These are phyloP conservation scores for Haematococcus lacustris DNA, from an alignment of 139 green algal genomes.

Conservation along the genomic window DNA sequence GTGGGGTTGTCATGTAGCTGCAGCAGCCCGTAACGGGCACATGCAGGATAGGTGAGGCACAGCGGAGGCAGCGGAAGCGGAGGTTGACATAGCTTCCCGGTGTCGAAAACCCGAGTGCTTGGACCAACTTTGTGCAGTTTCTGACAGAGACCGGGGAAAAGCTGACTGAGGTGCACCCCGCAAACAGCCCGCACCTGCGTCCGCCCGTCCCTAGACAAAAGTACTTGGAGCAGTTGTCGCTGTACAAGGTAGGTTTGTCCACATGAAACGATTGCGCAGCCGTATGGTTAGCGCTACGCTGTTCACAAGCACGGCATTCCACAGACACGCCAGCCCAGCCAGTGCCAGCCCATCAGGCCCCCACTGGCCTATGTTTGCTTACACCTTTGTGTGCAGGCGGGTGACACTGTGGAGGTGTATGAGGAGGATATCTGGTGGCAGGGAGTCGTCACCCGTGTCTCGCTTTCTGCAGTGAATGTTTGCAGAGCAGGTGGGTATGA, in stretches of 20 bases:
- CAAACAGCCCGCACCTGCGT: neutral
- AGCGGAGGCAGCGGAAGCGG: neutral
- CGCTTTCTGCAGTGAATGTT: neutral
- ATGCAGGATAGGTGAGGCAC: neutral
- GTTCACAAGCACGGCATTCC: neutral
- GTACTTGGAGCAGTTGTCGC: neutral
- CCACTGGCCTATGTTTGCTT: neutral
- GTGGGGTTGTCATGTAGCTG: neutral
- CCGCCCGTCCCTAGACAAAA: neutral
- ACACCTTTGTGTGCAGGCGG: neutral
- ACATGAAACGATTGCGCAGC: neutral
- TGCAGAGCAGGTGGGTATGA: neutral
- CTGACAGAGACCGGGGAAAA: neutral
- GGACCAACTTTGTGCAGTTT: neutral
- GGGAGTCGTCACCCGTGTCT: neutral
- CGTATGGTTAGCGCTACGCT: neutral
- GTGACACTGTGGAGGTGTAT: slow-evolving; percentile 3
- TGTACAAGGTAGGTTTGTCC: neutral
- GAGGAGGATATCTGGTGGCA: slow-evolving; percentile 7
- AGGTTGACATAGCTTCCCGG: neutral
- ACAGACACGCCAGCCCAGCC: neutral
- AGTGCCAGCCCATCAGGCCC: neutral
- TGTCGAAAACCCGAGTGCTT: neutral
- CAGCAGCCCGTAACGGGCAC: neutral
- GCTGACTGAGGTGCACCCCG: neutral